These are phyloP conservation scores for Schwanniomyces pseudopolymorphus DNA, from an alignment of 805 yeast genomes.

Conservation along the genomic window DNA sequence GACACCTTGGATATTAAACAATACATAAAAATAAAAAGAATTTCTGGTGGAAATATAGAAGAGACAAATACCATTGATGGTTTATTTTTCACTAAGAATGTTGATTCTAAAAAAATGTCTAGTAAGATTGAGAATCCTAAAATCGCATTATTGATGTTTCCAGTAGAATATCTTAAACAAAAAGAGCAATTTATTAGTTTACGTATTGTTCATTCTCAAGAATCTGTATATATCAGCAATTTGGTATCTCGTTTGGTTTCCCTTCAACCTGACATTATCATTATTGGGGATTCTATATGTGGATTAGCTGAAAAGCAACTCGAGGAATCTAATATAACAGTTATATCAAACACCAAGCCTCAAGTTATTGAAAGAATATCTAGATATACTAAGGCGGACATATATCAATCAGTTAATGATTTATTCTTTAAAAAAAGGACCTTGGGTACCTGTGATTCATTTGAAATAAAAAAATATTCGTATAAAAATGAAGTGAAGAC, in stretches of 20 bases:
- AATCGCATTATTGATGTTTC: constrained; percentile 82
- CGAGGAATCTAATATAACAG: constrained; percentile 75
- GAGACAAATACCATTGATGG: constrained; percentile 73
- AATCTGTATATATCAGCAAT: constrained; percentile 77
- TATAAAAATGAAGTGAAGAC: constrained; percentile 61
- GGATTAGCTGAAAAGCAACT: constrained; percentile 76
- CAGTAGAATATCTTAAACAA: constrained; percentile 77
- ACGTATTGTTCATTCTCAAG: constrained; percentile 84
- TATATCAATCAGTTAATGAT: constrained; percentile 82
- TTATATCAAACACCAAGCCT: constrained; percentile 76
- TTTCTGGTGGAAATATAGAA: constrained; percentile 68
- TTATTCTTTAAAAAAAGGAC: constrained; percentile 58
- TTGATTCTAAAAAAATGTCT: constrained; percentile 82
- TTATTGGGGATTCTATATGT: constrained; percentile 76
- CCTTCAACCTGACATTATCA: constrained; percentile 72
- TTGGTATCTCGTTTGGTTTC: constrained; percentile 76
- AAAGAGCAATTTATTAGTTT: constrained; percentile 80
- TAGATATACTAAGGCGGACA: constrained; percentile 77
- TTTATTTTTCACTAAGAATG: constrained; percentile 75
- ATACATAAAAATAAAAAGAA: constrained; percentile 81
- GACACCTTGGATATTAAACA: constrained; percentile 85
- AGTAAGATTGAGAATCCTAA: constrained; percentile 61
- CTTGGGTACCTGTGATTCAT: constrained; percentile 71
- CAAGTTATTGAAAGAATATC: constrained; percentile 79
- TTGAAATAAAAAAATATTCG: constrained; percentile 69